These are phyloP conservation scores for Diaporthe sp. DNA, from an alignment of 2,329 filamentous ascomycete genomes.

Conservation along the genomic window DNA sequence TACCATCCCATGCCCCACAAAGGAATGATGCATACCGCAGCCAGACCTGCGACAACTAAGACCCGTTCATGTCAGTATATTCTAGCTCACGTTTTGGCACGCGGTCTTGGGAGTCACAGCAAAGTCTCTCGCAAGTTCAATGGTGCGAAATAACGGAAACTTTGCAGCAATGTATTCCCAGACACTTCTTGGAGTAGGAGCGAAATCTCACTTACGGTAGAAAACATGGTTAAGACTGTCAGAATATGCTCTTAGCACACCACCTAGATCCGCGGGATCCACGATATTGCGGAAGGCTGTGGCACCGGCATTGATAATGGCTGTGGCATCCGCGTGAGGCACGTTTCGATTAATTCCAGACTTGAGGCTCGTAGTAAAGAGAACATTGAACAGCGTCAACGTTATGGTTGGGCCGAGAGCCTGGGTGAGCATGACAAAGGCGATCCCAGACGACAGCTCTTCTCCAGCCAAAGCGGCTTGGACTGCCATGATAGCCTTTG, in stretches of 20 bases:
- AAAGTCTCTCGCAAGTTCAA: too few relatives aligned
- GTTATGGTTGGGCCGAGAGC: conserved; percentile 23
- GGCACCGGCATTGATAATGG: conserved; percentile 57
- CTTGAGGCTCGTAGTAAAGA: conserved; percentile 44
- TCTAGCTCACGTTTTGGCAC: too few relatives aligned
- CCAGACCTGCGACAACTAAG: conserved; percentile 30
- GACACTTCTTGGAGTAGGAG: too few relatives aligned
- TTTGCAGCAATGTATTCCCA: too few relatives aligned
- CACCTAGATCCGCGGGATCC: conserved; percentile 44
- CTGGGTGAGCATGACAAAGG: conserved; percentile 28
- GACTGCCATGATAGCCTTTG: not conserved
- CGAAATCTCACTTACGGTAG: conserved; percentile 31
- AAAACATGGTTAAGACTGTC: conserved; percentile 49
- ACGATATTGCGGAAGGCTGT: conserved; percentile 53
- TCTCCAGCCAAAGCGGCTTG: conserved; percentile 20
- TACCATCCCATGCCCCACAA: conserved; percentile 40
- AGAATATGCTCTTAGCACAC: conserved; percentile 56
- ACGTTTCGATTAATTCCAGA: not conserved
- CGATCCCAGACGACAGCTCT: conserved; percentile 26
- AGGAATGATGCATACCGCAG: not conserved
- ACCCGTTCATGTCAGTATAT: too few relatives aligned
- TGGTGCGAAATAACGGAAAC: too few relatives aligned
- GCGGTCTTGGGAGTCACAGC: too few relatives aligned
- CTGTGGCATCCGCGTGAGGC: conserved; percentile 44
- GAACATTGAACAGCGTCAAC: conserved; percentile 41